These are phyloP conservation scores for Camellia lanceoleosa DNA, from an alignment of 148 eudicot species.

Conservation along the genomic window DNA sequence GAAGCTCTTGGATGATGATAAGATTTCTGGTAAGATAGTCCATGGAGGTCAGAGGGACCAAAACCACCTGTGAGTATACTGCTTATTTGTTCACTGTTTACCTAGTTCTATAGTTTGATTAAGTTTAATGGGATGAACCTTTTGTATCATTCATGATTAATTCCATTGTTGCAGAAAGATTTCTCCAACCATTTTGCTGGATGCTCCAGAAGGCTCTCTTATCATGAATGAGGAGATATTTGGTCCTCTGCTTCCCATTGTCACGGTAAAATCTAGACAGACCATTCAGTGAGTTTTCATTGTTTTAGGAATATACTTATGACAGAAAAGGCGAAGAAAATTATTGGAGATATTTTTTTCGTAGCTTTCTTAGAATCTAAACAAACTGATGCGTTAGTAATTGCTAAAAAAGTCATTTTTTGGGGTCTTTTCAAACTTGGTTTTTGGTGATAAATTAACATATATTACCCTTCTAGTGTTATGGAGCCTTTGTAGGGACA, in stretches of 20 bases:
- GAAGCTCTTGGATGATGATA: conserved; percentile 51
- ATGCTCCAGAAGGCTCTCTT: conserved; percentile 54
- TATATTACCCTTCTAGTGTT: too few relatives aligned
- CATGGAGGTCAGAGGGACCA: conserved; percentile 54
- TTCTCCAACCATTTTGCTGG: conserved; percentile 57
- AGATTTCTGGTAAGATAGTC: conserved; percentile 44
- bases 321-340: background rate
- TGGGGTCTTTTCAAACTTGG: too few relatives aligned
- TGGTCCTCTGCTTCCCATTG: conserved; percentile 67
- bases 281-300: background rate
- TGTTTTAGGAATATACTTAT: background rate
- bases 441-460: too few relatives aligned
- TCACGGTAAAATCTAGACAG: conserved; percentile 36
- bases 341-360: background rate
- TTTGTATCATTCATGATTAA: background rate
- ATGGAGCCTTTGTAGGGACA: too few relatives aligned
- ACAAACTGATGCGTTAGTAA: too few relatives aligned
- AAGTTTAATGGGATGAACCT: background rate
- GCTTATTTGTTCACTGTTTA: background rate
- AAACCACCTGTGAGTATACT: conserved; percentile 37
- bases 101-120: background rate
- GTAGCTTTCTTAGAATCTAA: too few relatives aligned
- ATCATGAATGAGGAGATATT: conserved; percentile 70
- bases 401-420: too few relatives aligned
- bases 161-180: conserved; percentile 40